Percentiles rank a stretch among this genome's conserved stretches.
Conservation (phyloP, 108 stramenopile genomes). For the Halocafeteria seosinensis region DNA sequence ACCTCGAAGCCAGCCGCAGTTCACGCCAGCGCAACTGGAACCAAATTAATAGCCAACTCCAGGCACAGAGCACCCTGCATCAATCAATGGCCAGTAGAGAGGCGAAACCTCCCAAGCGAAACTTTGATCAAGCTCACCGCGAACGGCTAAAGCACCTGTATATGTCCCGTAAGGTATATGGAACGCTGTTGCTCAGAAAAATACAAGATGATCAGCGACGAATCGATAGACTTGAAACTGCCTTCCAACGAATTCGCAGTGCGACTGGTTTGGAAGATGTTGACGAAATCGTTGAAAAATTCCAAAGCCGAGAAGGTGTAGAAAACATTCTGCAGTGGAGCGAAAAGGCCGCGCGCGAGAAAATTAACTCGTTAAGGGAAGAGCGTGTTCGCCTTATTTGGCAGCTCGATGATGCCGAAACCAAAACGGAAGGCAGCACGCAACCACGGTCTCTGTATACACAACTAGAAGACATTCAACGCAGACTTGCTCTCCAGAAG, state of each 20-base stretch:
- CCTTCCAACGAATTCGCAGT: slow-evolving; percentile 1
- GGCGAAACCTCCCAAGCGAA: neutral
- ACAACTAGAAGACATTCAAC: neutral
- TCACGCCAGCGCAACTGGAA: neutral
- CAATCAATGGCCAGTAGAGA: neutral
- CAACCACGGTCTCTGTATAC: neutral
- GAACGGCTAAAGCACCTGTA: slow-evolving; percentile 1
- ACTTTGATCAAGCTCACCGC: neutral
- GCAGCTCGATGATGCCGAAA: neutral
- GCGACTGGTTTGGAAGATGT: neutral
- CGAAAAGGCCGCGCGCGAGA: neutral
- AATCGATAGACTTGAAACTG: neutral
- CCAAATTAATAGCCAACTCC: neutral
- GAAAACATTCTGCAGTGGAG: neutral
- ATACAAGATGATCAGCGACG: neutral
- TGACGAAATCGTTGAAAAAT: neutral
- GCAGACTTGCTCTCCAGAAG: neutral
- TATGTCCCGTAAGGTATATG: neutral
- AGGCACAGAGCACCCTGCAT: neutral
- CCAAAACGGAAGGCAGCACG: neutral
- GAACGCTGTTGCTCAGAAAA: neutral
- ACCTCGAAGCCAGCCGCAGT: neutral
- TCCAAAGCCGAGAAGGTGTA: neutral
- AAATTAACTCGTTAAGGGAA: neutral
- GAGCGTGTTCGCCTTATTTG: neutral